A percentile compares a stretch with the other conserved stretches of the same genome.
These are phyloP conservation scores for Trichoderma koningiopsis DNA, from an alignment of 2,329 filamentous ascomycete species.

Conservation along the genomic window DNA sequence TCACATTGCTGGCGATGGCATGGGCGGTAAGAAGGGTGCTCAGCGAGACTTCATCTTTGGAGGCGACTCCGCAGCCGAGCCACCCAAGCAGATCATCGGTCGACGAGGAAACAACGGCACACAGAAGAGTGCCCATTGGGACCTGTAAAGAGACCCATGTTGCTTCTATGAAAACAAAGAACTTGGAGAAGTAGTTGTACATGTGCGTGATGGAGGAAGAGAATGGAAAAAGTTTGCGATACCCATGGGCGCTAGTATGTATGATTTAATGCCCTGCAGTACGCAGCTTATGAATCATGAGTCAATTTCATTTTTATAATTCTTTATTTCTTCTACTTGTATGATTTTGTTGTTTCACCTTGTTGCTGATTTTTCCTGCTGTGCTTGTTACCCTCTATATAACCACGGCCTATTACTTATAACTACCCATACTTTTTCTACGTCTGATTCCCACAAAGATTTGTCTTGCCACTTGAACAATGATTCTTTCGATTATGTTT, in stretches of 20 bases:
- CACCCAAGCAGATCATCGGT: conserved; percentile 35
- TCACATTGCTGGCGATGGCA: conserved; percentile 61
- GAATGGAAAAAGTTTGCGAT: conserved; percentile 17
- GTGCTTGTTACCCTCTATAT: background rate
- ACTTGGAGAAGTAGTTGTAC: background rate
- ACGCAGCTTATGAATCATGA: conserved; percentile 42
- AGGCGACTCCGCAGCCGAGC: conserved; percentile 52
- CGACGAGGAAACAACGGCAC: conserved; percentile 41
- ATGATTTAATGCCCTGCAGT: conserved; percentile 32
- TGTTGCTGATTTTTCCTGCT: background rate
- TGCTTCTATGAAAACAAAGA: background rate
- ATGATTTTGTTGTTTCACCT: conserved; percentile 25
- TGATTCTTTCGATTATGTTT: background rate
- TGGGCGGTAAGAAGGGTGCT: conserved; percentile 61
- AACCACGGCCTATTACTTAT: background rate
- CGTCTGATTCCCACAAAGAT: background rate
- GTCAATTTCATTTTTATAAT: conserved; percentile 15
- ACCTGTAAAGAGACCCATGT: conserved; percentile 36
- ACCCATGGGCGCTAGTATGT: conserved; percentile 23
- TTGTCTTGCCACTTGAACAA: no score
- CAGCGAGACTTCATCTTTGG: conserved; percentile 61
- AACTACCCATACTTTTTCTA: background rate
- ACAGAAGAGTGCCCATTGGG: conserved; percentile 50
- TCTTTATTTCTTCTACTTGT: conserved; percentile 21
- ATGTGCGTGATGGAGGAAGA: background rate